Evolutionary conservation across 2,329 filamentous ascomycete species (phyloP).

Genomic region (Aspergillus pseudoglaucus): DNA sequence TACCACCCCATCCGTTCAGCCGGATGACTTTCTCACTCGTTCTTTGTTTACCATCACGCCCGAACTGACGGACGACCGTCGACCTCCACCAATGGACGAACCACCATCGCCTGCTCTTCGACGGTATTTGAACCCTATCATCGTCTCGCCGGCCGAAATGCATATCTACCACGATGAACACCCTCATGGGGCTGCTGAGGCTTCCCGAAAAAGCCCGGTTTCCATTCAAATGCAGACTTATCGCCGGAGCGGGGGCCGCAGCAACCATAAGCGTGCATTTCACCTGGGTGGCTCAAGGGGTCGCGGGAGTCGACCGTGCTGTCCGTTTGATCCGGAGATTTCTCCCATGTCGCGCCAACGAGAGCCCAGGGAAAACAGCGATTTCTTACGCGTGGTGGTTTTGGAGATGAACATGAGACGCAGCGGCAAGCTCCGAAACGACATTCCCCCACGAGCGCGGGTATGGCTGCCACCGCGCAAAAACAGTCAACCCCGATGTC

Average conservation of each 20-base stretch:
- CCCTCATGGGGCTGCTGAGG: slow-evolving; percentile 26
- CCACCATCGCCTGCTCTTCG: slow-evolving; percentile 52
- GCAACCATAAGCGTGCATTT: slow-evolving; percentile 22
- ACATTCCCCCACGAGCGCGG: slow-evolving; percentile 48
- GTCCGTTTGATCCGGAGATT: slow-evolving; percentile 26
- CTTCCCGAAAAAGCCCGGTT: slow-evolving; percentile 36
- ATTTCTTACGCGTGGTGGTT: slow-evolving; percentile 59
- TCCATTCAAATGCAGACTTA: slow-evolving; percentile 61
- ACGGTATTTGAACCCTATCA: slow-evolving; percentile 55
- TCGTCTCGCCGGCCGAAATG: slow-evolving; percentile 40
- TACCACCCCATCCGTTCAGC: slow-evolving; percentile 45
- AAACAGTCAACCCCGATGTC: slow-evolving; percentile 11
- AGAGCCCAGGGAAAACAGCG: slow-evolving; percentile 58
- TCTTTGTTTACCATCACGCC: slow-evolving; percentile 52
- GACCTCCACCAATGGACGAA: slow-evolving; percentile 49
- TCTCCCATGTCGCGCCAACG: slow-evolving; percentile 48
- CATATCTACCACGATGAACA: slow-evolving; percentile 36
- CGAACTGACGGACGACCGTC: slow-evolving; percentile 54
- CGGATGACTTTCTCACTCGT: slow-evolving; percentile 55
- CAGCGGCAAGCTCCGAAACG: slow-evolving; percentile 54
- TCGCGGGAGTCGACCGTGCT: slow-evolving; percentile 31
- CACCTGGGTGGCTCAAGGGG: slow-evolving; percentile 39
- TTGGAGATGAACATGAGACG: slow-evolving; percentile 64
- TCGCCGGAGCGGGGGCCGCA: slow-evolving; percentile 29
- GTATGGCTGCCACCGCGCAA: slow-evolving; percentile 56